Base-by-base conservation (phyloP, 805 yeast species). In the Lachancea thermotolerans region DNA sequence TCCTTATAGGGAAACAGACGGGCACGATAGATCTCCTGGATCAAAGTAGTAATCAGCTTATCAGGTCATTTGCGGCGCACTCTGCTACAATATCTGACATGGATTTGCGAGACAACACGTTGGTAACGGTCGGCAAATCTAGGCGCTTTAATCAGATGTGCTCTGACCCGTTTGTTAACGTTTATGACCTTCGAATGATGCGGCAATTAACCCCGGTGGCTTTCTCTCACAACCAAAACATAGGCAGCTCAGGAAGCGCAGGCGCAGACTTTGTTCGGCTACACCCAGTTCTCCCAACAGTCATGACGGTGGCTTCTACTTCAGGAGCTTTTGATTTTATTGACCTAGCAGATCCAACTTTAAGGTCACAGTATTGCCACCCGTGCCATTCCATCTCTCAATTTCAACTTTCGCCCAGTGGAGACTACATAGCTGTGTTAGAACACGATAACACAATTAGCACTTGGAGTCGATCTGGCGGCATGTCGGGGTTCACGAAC, bases 181-280 rank as follows among this genome's bases (percentile, higher is more conserved):
- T 88, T 16, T 88, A 79, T 61, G 98, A 93, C 62, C 62, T 87
- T 28, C 74, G 95, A 49, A 75, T 79, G 46, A 70, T 85, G 77
- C 74, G 77, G 42, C 74, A 89, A 1, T 64, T 82, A 45, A 71
- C 95, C 0, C 96, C 97, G 2, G 72, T 91, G 7, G 79, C 96
- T 3, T 88, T 89, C 57, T 89, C 95, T 76, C 60, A 63, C 35
- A 37, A 33, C 12, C 63, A 61, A 6, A 55, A 61, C 2, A 50
- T 60, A 2, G 56, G 58, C 51, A 64, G 64, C 10, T 44, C 93
- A 0, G 82, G 89, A 0, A 41, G 43, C 32, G 41, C 38, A 2
- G 97, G 97, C 10, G 96, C 98, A 0, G 74, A 85, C 9, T 85
- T 76, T 59, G 93, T 84, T 1, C 74, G 85, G 40, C 72, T 91